Evolutionary conservation across 306 rosid genomes (phyloP).

Genomic region (Acacia melanoxylon): DNA sequence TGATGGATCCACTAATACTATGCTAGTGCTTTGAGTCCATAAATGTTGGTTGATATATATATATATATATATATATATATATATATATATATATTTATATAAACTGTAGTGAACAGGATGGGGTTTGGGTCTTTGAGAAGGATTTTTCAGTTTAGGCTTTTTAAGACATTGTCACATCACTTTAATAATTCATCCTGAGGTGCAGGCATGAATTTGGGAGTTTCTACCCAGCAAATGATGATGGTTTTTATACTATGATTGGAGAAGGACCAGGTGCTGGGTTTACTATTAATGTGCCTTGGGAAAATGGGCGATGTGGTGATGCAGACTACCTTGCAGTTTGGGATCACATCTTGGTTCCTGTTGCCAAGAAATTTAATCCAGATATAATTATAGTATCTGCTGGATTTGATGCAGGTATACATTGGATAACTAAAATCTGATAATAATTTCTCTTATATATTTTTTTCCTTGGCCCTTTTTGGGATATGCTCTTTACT

Average conservation of each 20-base stretch:
- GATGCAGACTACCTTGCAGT: constrained; percentile 93
- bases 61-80: too few species aligned
- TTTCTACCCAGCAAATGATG: constrained; percentile 76
- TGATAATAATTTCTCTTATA: neutral
- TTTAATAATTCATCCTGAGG: constrained; percentile 22
- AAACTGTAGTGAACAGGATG: constrained; percentile 1
- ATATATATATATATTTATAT: neutral
- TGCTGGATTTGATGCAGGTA: constrained; percentile 99
- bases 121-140: neutral
- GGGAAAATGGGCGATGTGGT: constrained; percentile 92
- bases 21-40: neutral
- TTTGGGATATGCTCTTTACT: neutral
- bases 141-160: constrained; percentile 4
- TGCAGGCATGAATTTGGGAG: constrained; percentile 87
- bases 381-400: constrained; percentile 84
- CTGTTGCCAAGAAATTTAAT: constrained; percentile 79
- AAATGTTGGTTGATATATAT: neutral
- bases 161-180: constrained; percentile 22
- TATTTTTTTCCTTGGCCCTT: neutral
- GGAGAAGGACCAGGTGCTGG: constrained; percentile 91
- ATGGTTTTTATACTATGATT: constrained; percentile 75
- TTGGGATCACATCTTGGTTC: constrained; percentile 93
- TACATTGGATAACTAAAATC: neutral
- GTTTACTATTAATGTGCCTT: constrained; percentile 89
- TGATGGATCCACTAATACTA: neutral